Conservation (phyloP, 371 early-diverging fungal genomes). For the Haplosporangium sp. region DNA sequence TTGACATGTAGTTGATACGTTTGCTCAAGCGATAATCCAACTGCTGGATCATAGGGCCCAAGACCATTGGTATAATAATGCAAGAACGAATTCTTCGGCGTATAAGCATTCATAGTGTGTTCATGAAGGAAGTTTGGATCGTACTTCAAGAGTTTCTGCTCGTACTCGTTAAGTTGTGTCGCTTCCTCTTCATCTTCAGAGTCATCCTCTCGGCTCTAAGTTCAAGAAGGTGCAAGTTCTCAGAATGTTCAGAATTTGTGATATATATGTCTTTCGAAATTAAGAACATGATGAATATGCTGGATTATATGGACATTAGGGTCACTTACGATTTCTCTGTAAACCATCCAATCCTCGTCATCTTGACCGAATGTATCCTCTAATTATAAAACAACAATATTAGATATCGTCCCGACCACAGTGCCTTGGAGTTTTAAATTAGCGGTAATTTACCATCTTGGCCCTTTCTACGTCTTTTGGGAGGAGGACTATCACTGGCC, state of each 20-base stretch:
- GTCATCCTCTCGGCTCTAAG: slow-evolving; percentile 84
- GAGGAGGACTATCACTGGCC: slow-evolving; percentile 71
- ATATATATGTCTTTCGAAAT: not conserved
- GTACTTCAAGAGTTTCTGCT: slow-evolving; percentile 74
- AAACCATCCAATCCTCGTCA: slow-evolving; percentile 93
- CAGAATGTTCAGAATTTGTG: not conserved
- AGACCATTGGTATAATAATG: slow-evolving; percentile 58
- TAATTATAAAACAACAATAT: slow-evolving; percentile 15
- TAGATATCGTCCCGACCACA: not conserved
- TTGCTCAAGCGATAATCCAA: slow-evolving; percentile 72
- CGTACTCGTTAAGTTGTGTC: slow-evolving; percentile 71
- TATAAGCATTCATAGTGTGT: slow-evolving; percentile 53
- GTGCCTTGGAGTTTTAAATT: not conserved
- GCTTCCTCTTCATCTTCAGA: slow-evolving; percentile 88
- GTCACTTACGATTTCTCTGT: slow-evolving; percentile 83
- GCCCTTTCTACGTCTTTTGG: slow-evolving; percentile 67
- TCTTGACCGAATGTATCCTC: slow-evolving; percentile 95
- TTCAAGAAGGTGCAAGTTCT: not conserved
- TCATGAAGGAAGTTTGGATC: slow-evolving; percentile 78
- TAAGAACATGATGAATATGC: not conserved
- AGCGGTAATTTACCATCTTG: slow-evolving; percentile 62
- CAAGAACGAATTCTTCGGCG: slow-evolving; percentile 56
- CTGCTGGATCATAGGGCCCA: slow-evolving; percentile 72
- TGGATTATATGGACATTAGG: slow-evolving; percentile 6
- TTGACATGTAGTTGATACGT: slow-evolving; percentile 89